Base-by-base conservation (phyloP, 176 grass and related monocot genomes). In the Triticum dicoccoides region DNA sequence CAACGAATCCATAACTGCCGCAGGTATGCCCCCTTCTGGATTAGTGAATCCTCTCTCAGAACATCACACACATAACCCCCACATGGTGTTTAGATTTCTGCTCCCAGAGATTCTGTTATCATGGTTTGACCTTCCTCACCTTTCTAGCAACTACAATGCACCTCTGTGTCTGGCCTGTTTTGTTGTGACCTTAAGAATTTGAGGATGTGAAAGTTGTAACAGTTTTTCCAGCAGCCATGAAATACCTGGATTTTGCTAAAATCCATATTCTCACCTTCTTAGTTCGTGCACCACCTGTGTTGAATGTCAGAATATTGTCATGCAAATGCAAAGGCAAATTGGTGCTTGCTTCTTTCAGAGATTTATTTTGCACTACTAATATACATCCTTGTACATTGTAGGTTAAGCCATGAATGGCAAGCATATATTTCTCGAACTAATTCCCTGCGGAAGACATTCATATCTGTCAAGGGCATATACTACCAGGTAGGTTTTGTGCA, bases 341-440 rank as follows among this genome's bases (percentile, higher is more conserved):
- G 20, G 49, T 45, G 14, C 13, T 12, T 89, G 9, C 62, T 18
- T 81, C 9, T 2, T 25, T 76, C 3, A 30, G 24, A 52, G 45
- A 69, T 14, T 12, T 71, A 5, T 62, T 79, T 69, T 65, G 0
- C 9, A 65, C 35, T 66, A 18, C 30, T 71, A 12, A 64, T 33
- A 41, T 72, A 52, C 5, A 65, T 84, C 74, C 80, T 82, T 86
- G 23, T 75, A 89, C 85, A 86, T 83, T 83, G 30, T 85, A 99
- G 97, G 88, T 96, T 99, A 86, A 96, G 97, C 85, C 94, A 99
- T 86, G 97, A 99, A 83, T 99, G 97, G 97, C 97, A 99, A 94
- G 94, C 97, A 17, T 99, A 91, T 83, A 91, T 99, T 82, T 94
- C 92, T 71, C 86, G 92, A 34, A 99, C 97, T 35, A 87, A 99